phyloP scores from a whole-genome alignment of 2,329 filamentous ascomycete genomes.

The Pseudogymnoascus pannorum region DNA sequence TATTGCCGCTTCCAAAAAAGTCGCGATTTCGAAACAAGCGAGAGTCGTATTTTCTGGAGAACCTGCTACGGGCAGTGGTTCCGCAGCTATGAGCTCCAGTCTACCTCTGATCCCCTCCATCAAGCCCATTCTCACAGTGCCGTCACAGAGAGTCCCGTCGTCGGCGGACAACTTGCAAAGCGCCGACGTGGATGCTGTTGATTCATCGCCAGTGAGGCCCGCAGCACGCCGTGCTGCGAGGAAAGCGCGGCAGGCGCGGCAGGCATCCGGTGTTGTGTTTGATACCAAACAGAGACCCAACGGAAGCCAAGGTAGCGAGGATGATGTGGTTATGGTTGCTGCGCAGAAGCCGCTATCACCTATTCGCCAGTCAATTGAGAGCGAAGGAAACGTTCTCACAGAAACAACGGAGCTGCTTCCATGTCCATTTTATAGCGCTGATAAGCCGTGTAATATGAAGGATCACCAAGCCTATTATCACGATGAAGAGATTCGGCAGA shows the following conservation, averaged over 20 bases:
- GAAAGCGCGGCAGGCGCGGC: neutral
- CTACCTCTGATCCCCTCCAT: neutral
- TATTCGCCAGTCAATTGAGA: conserved; percentile 1
- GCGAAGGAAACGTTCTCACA: too few relatives aligned
- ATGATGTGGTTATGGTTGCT: neutral
- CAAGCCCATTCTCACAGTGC: neutral
- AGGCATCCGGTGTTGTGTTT: neutral
- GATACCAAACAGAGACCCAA: neutral
- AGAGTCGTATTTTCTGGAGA: neutral
- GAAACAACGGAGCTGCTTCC: neutral
- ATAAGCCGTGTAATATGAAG: neutral
- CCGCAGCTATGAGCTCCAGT: neutral
- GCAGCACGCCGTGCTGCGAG: neutral
- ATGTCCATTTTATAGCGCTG: conserved; percentile 5
- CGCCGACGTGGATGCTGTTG: neutral
- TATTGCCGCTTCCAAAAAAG: neutral
- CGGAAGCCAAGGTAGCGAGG: neutral
- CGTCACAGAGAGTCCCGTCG: neutral
- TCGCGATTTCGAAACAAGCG: neutral
- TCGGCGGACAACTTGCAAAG: neutral
- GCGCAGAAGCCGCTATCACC: neutral
- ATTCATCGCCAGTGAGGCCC: conserved; percentile 3
- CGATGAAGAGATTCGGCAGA: neutral
- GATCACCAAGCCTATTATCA: conserved; percentile 5
- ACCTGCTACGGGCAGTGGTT: neutral